phyloP scores from a whole-genome alignment of 768 basidiomycete species.

The Pulveroboletus ravenelii region DNA sequence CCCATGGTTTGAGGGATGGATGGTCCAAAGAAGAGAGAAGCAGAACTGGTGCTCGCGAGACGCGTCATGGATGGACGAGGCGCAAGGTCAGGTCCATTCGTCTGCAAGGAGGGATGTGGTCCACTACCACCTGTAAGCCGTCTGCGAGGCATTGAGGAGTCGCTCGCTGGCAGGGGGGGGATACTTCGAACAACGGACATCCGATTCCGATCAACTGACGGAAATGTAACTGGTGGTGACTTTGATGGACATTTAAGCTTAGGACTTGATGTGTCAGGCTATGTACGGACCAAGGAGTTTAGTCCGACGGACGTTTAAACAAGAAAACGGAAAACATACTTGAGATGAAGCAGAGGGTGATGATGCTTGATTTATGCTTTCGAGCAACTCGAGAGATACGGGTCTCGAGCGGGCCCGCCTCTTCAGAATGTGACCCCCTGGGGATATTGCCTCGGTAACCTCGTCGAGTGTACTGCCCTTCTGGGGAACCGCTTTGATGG shows the following conservation, averaged over 20 bases:
- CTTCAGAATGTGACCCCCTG: constrained; percentile 72
- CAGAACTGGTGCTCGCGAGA: constrained; percentile 48
- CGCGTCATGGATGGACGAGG: constrained; percentile 43
- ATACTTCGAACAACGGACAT: constrained; percentile 30
- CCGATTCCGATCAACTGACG: constrained; percentile 39
- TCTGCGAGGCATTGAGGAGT: constrained; percentile 52
- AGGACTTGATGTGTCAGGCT: constrained; percentile 18
- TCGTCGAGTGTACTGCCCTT: constrained; percentile 49
- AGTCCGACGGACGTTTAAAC: neutral
- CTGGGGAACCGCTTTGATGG: constrained; percentile 25
- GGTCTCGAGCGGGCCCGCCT: constrained; percentile 71
- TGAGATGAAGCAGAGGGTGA: constrained; percentile 37
- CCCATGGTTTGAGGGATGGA: constrained; percentile 29
- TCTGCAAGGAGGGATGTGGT: constrained; percentile 31
- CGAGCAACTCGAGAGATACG: constrained; percentile 60
- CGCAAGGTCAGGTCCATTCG: constrained; percentile 14
- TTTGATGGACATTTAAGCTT: constrained; percentile 8
- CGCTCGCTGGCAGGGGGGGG: constrained; percentile 44
- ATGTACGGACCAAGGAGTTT: neutral
- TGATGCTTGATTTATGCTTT: constrained; percentile 42
- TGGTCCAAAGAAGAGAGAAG: constrained; percentile 63
- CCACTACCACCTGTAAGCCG: constrained; percentile 42
- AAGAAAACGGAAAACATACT: constrained; percentile 5
- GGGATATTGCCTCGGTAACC: constrained; percentile 66
- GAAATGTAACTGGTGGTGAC: constrained; percentile 28